phyloP scores from a whole-genome alignment of 1,139 yeast species.

The Kurtzmaniella quercitrusa region DNA sequence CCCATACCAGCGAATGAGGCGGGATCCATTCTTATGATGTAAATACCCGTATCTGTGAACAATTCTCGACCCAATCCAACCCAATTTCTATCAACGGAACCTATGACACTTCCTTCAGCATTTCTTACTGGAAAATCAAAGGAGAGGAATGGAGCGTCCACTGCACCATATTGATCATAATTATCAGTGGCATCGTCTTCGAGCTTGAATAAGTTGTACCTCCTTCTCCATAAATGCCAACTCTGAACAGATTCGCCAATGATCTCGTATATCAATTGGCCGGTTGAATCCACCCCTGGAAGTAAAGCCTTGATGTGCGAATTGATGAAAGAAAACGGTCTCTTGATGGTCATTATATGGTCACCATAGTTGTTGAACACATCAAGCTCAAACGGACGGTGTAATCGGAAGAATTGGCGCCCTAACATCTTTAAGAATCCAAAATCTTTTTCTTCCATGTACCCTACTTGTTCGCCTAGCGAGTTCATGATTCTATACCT shows the following conservation, averaged over 20 bases:
- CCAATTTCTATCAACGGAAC: conserved; percentile 87
- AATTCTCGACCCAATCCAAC: conserved; percentile 90
- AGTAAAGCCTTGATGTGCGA: conserved; percentile 75
- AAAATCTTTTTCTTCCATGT: conserved; percentile 74
- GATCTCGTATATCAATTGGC: conserved; percentile 40
- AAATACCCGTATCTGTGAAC: conserved; percentile 92
- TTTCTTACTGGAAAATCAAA: conserved; percentile 80
- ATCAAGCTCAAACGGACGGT: conserved; percentile 82
- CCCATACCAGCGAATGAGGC: conserved; percentile 51
- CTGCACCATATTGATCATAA: conserved; percentile 72
- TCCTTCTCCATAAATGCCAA: conserved; percentile 93
- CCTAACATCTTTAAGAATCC: conserved; percentile 67
- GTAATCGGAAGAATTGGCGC: conserved; percentile 77
- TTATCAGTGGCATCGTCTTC: conserved; percentile 43
- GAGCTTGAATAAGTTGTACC: conserved; percentile 69
- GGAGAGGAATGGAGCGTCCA: conserved; percentile 83
- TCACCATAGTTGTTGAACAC: conserved; percentile 72
- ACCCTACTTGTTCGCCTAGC: conserved; percentile 71
- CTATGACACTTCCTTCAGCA: conserved; percentile 56
- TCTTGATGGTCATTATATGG: conserved; percentile 60
- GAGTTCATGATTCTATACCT: conserved; percentile 71
- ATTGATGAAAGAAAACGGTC: conserved; percentile 86
- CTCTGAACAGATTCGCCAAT: conserved; percentile 87
- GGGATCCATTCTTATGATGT: conserved; percentile 81
- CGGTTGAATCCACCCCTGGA: conserved; percentile 47